Percentiles rank a stretch among this genome's conserved stretches.
Evolutionary conservation across 495 filamentous ascomycete species (phyloP).

Genomic region (Xylaria sp.): DNA sequence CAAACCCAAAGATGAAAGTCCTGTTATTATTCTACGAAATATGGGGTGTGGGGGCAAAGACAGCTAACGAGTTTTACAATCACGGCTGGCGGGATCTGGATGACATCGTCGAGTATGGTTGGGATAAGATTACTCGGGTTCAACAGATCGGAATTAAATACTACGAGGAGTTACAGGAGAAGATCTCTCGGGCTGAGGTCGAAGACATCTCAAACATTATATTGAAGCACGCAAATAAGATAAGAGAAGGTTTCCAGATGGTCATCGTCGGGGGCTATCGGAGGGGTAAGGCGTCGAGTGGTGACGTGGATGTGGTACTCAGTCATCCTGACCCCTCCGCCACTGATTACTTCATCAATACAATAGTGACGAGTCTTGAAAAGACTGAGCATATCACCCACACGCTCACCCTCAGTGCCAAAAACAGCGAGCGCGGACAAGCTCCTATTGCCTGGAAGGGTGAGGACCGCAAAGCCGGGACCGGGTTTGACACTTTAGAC

Average conservation of each 20-base stretch:
- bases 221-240: slow-evolving; percentile 64
- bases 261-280: slow-evolving; percentile 86
- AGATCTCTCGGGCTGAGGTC: slow-evolving; percentile 76
- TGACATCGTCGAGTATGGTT: slow-evolving; percentile 85
- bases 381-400: slow-evolving; percentile 76
- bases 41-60: slow-evolving; percentile 88
- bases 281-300: slow-evolving; percentile 73
- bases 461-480: slow-evolving; percentile 42
- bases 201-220: slow-evolving; percentile 70
- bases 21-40: slow-evolving; percentile 78
- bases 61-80: slow-evolving; percentile 84
- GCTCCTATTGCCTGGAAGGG: slow-evolving; percentile 63
- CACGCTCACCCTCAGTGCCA: slow-evolving; percentile 71
- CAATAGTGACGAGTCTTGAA: slow-evolving; percentile 75
- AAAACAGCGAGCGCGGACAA: slow-evolving; percentile 74
- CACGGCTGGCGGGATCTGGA: slow-evolving; percentile 75
- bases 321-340: slow-evolving; percentile 74
- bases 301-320: slow-evolving; percentile 87
- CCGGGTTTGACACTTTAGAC: slow-evolving; percentile 85
- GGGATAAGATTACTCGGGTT: slow-evolving; percentile 73
- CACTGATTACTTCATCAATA: slow-evolving; percentile 70
- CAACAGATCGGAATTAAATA: slow-evolving; percentile 98
- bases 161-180: slow-evolving; percentile 81
- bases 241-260: slow-evolving; percentile 66
- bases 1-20: slow-evolving; percentile 66